Evolutionary conservation across 78 protist species (phyloP), one percentile per base, ranked within the genome.

Genomic region (Dictyostelium discoideum): DNA sequence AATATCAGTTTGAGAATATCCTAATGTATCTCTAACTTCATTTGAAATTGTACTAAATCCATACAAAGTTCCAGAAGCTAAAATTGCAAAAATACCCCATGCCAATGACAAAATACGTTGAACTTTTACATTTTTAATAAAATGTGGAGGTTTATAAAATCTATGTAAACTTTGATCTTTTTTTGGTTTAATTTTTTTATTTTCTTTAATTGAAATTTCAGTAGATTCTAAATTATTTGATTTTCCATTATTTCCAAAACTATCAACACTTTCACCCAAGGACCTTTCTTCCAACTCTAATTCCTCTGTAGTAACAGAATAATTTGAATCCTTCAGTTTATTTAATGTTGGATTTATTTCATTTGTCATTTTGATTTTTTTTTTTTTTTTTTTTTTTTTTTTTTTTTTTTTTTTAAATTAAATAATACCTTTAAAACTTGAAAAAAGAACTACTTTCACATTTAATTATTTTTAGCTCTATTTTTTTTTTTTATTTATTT

Each of bases 1-100:
- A 42, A 87, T 87, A 54, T 87, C 93, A 63, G 93, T 79, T 79
- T 87, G 93, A 39, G 63, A 46, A 60, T 44, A 87, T 13, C 44
- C 83, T 40, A 87, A 63, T 7, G 5, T 57, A 32, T 77, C 67
- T 79, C 73, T 87, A 40, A 87, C 50, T 48, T 87, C 86, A 26
- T 26, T 50, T 9, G 93, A 87, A 37, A 87, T 79, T 0, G 67
- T 50, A 54, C 79, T 54, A 60, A 87, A 87, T 20, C 93, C 93
- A 79, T 87, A 87, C 5, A 87, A 39, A 9, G 93, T 87, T 65
- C 93, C 93, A n/a, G 81, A 60, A 14, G 82, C 40, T 0, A 87
- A 18, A n/a, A 87, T 87, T 14, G 86, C 46, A 8, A 87, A 20
- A 4, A 63, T 39, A 44, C 93, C 86, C 85, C 69, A 60, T 1